Base-by-base conservation (phyloP, 2,329 filamentous ascomycete genomes). In the Botrytis byssoidea region DNA sequence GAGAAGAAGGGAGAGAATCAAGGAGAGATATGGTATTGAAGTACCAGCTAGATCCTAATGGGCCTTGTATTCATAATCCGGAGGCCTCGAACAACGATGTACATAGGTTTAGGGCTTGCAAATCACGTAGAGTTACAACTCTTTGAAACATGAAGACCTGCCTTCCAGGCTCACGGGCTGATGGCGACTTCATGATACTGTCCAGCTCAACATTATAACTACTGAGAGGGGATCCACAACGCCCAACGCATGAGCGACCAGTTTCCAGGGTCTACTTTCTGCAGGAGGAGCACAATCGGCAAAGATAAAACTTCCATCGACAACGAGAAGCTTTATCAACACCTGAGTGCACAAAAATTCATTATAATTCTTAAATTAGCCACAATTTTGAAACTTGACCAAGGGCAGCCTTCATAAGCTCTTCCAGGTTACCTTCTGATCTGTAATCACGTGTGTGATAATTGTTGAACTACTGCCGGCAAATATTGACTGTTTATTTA, bases 11-110 rank as follows among this genome's bases (percentile, higher is more conserved):
- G 85, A 91, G 82, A 85, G 89, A 78, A 86, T 93, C 81, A 89
- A 91, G 84, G 88, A 90, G 81, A 88, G 87, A 78, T 93, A 93
- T 79, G 90, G 91, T 73, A 88, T 92, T 77, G 90, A 93, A 77
- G 89, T 93, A 25, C 79, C 80, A 37, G 77, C 76, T 25, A 79
- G 76, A 71, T 78, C 80, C 76, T 80, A 76, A 51, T 35, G 74
- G 68, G 71, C 71, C n/a, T 70, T 55, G 35, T 42, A 55, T 65
- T 59, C n/a, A 65, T 65, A 68, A 74, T 74, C 59, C 61, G 70
- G 67, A 66, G 60, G 57, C 65, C 32, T 63, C 44, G 42, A 55
- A 46, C 65, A 29, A 70, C 65, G 71, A 71, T 74, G 72, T 74
- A 74, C 48, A 74, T 74, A 74, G 51, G 48, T 68, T 42, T 44